phyloP scores from a whole-genome alignment of 139 green algal genomes.

The Tetradesmus obliquus region DNA sequence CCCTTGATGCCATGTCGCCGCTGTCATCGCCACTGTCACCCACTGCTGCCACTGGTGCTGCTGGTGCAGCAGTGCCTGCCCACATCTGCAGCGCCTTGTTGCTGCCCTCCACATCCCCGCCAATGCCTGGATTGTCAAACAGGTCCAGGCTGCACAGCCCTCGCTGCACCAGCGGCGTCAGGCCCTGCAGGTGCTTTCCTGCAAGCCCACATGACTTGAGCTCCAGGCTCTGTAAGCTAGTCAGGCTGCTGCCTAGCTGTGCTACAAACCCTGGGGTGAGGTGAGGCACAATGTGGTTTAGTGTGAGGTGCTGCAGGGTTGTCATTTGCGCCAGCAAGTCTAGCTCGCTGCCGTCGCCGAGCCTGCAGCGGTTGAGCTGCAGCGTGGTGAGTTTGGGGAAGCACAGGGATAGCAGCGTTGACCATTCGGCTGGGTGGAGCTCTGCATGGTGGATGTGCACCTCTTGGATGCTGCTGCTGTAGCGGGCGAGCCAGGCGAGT shows the following conservation, averaged over 20 bases:
- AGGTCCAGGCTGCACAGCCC: background rate
- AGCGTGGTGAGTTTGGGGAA: background rate
- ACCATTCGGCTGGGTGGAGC: background rate
- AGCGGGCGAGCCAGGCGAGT: background rate
- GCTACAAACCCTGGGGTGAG: background rate
- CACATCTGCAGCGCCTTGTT: slow-evolving; percentile 7
- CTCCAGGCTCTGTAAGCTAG: background rate
- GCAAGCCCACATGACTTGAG: slow-evolving; percentile 19
- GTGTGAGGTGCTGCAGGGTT: background rate
- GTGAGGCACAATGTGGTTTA: background rate
- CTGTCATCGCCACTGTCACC: background rate
- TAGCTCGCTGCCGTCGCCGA: background rate
- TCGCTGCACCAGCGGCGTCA: background rate
- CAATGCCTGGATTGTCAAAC: slow-evolving; percentile 20
- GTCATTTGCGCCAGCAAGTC: background rate
- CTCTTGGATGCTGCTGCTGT: background rate
- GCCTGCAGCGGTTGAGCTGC: background rate
- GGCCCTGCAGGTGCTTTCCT: background rate
- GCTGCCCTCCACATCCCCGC: background rate
- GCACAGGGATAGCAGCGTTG: background rate
- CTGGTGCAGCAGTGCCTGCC: background rate
- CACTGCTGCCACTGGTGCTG: background rate
- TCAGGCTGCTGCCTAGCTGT: background rate
- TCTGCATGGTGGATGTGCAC: slow-evolving; percentile 4
- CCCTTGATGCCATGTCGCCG: background rate